A percentile compares a stretch with the other conserved stretches of the same genome.
Conservation (phyloP, 1,139 yeast species). For the Meyerozyma sp. region DNA sequence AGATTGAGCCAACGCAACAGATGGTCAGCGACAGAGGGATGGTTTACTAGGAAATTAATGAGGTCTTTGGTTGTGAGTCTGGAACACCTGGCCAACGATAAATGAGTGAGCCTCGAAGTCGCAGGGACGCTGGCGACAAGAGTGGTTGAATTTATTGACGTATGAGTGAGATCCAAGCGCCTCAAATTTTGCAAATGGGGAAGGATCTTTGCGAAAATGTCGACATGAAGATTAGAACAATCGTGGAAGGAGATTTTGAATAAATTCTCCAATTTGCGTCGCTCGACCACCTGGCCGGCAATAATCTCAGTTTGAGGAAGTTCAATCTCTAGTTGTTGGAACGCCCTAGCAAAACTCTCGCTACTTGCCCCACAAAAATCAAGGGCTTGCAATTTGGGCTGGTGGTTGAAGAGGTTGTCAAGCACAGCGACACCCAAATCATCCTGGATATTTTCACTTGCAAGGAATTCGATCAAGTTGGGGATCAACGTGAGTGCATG, state of each 20-base stretch:
- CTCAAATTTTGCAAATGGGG: conserved; percentile 55
- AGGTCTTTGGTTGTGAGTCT: conserved; percentile 70
- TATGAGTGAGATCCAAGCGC: conserved; percentile 77
- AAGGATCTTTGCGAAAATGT: conserved; percentile 51
- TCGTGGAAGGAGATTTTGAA: conserved; percentile 76
- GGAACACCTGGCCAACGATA: conserved; percentile 76
- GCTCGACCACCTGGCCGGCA: conserved; percentile 7
- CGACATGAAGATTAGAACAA: conserved; percentile 69
- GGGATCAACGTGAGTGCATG: conserved; percentile 60
- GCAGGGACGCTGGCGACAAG: conserved; percentile 44
- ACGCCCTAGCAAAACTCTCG: conserved; percentile 57
- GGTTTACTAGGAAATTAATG: conserved; percentile 64
- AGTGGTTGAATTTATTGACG: conserved; percentile 60
- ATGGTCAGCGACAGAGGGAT: conserved; percentile 59
- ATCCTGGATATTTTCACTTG: conserved; percentile 80
- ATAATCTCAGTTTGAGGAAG: conserved; percentile 8
- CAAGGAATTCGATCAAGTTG: conserved; percentile 70
- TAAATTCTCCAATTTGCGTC: conserved; percentile 22
- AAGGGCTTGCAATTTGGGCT: conserved; percentile 58
- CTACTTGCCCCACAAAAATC: conserved; percentile 91
- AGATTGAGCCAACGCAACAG: conserved; percentile 71
- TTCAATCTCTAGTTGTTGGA: conserved; percentile 32
- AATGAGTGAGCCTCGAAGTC: conserved; percentile 61
- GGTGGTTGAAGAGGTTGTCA: conserved; percentile 52
- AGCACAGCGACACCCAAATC: conserved; percentile 67